Evolutionary conservation across 148 eudicot species (phyloP), one percentile per base, ranked within the genome.

Genomic region (Suaeda aralocaspica): DNA sequence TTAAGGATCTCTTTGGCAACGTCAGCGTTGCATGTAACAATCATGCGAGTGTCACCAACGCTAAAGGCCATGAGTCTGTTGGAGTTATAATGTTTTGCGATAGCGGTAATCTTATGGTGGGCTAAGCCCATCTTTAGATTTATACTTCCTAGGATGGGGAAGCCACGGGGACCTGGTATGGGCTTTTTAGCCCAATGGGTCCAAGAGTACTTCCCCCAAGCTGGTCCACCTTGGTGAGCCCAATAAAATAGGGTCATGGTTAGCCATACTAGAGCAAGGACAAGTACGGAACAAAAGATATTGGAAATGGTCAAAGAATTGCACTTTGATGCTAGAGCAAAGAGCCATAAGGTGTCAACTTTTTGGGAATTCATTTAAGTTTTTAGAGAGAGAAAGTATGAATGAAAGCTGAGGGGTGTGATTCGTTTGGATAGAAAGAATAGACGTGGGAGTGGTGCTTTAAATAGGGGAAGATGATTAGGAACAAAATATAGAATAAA

Each of bases 211-310:
- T 78, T 87, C 3, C 92, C 92, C 97, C 95, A 91, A 25, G 97
- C 95, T 0, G 97, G 90, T 5, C 97, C 97, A 0, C 92, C 94
- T 0, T 84, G 90, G 63, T 82, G 84, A 49, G 82, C 72, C 97
- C 97, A 91, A 80, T 74, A 73, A 24, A 87, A 30, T 30, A 89
- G 58, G 88, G 63, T 79, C 58, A 84, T 55, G 42, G 71, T 49
- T 45, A 85, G 34, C 84, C 86, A 89, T 29, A 57, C 6, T 9
- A 74, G 52, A 66, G 64, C 29, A 14, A 79, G 9, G 18, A 73
- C 13, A 19, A 76, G 19, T 0, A 71, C 19, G 15, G 72, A 76
- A 64, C 48, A 49, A 9, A 80, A 0, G 19, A 58, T 18, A 39
- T 81, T 79, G 6, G 64, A 0, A 2, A 81, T 49, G 67, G 86